Evolutionary conservation across 2,329 filamentous ascomycete genomes (phyloP), one percentile per base, ranked within the genome.

Genomic region (Fusarium odoratissimum): DNA sequence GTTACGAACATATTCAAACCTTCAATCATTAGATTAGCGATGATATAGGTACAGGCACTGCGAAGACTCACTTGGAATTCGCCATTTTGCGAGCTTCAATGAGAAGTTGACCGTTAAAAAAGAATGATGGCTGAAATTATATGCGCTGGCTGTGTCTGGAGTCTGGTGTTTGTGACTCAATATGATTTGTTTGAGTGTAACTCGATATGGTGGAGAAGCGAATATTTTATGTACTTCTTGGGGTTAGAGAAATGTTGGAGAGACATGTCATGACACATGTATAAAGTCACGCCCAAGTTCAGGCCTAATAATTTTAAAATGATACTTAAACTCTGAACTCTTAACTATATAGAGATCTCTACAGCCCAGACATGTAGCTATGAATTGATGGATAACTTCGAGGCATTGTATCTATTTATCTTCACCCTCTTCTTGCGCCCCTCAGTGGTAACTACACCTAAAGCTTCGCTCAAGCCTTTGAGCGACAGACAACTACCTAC

Each of bases 1-100:
- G 52, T 86, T 83, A 80, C 93, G 94, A 72, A 98, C 95, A 82
- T 99, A 99, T 84, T 97, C 95, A 80, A 95, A 98, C 83, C 94
- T 97, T 71, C 41, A 56, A 10, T 9, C 8, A 60, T 75, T 70
- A 75, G 70, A 65, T 65, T 40, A 60, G 40, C 23, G 48, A 33
- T 19, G 25, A 54, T 30, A 14, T 8, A 31, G 16, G 45, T 46
- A 46, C 23, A 35, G 2, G 30, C 35, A 11, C n/a, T 30, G 17
- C n/a, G 17, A 13, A 19, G 37, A 72, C 81, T 69, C 77, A 88
- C 87, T 86, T 88, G 72, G 87, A 89, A 76, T 89, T 89, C 16
- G 87, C 87, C 87, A 89, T 89, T 21, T 77, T 44, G 52, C 59
- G 63, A 65, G 21, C 31, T n/a, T 58, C 51, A 45, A 51, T 40